Conservation (phyloP, 768 basidiomycete genomes). For the Tremella mesenterica region DNA sequence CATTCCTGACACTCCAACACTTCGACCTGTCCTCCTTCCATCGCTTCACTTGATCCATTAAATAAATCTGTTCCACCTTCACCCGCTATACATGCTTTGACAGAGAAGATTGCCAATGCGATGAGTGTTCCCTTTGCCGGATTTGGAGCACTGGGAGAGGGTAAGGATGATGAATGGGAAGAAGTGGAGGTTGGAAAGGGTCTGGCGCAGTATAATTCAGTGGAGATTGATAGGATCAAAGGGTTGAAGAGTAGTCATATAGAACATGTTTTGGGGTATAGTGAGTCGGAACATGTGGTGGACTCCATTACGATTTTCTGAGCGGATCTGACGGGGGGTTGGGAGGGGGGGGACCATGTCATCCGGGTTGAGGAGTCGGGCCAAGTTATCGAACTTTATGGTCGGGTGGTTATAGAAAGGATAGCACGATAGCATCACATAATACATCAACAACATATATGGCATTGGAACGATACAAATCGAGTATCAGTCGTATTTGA, state of each 20-base stretch:
- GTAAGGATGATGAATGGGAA: slow-evolving; percentile 50
- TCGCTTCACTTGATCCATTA: slow-evolving; percentile 50
- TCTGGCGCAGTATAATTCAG: slow-evolving; percentile 89
- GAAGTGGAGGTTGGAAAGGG: slow-evolving; percentile 87
- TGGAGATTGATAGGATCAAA: slow-evolving; percentile 77
- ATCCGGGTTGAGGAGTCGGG: too few relatives aligned
- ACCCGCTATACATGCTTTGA: slow-evolving; percentile 18
- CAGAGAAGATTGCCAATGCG: slow-evolving; percentile 12
- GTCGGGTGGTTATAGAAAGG: too few relatives aligned
- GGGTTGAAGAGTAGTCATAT: slow-evolving; percentile 83
- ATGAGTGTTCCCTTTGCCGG: not conserved
- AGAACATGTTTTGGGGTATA: slow-evolving; percentile 73
- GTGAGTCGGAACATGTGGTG: slow-evolving; percentile 93
- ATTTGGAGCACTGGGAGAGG: not conserved
- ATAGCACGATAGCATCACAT: too few relatives aligned
- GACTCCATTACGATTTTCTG: slow-evolving; percentile 73
- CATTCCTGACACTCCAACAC: slow-evolving; percentile 50
- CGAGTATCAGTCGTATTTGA: too few relatives aligned
- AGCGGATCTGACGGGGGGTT: too few relatives aligned
- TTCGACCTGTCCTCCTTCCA: slow-evolving; percentile 49
- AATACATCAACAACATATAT: too few relatives aligned
- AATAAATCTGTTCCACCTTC: slow-evolving; percentile 47
- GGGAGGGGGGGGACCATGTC: too few relatives aligned
- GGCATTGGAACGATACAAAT: too few relatives aligned
- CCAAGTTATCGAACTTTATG: too few relatives aligned